Conservation (phyloP, 305 asterid genomes). For the Fraxinus albicans region DNA sequence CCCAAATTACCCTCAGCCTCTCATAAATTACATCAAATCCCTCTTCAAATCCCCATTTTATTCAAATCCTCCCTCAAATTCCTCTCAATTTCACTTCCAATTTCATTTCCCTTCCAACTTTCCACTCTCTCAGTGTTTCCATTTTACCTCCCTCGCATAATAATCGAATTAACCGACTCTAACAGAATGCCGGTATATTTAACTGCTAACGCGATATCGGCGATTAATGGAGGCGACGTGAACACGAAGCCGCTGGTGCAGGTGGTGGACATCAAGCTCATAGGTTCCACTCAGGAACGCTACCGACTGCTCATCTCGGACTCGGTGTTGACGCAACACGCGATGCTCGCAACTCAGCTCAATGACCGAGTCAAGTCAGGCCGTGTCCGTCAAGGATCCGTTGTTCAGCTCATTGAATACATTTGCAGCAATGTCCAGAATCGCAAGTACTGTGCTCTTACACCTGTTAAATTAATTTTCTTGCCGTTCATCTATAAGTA, state of each 20-base stretch:
- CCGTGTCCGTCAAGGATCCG: conserved; percentile 67
- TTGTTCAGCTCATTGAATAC: conserved; percentile 83
- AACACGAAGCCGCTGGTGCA: conserved; percentile 90
- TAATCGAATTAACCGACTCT: background rate
- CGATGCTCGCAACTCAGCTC: conserved; percentile 93
- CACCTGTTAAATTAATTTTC: background rate
- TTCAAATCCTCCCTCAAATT: conserved; percentile 27
- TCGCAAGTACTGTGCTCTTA: conserved; percentile 56
- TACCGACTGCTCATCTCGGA: conserved; percentile 74
- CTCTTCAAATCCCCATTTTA: conserved; percentile 11
- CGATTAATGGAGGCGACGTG: conserved; percentile 75
- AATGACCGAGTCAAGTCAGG: conserved; percentile 66
- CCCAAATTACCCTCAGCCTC: conserved; percentile 25
- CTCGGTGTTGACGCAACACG: conserved; percentile 67
- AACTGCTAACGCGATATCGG: conserved; percentile 70
- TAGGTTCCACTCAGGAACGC: conserved; percentile 71
- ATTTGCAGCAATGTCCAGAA: conserved; percentile 69
- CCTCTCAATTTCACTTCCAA: conserved; percentile 8
- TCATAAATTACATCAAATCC: background rate
- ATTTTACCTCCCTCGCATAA: background rate
- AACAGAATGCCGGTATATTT: conserved; percentile 61
- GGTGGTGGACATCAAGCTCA: conserved; percentile 77
- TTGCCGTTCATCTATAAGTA: background rate
- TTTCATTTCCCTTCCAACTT: conserved; percentile 8
- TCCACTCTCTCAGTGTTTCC: conserved; percentile 18